phyloP scores from a whole-genome alignment of 768 basidiomycete genomes.

The Boletellus sp. region DNA sequence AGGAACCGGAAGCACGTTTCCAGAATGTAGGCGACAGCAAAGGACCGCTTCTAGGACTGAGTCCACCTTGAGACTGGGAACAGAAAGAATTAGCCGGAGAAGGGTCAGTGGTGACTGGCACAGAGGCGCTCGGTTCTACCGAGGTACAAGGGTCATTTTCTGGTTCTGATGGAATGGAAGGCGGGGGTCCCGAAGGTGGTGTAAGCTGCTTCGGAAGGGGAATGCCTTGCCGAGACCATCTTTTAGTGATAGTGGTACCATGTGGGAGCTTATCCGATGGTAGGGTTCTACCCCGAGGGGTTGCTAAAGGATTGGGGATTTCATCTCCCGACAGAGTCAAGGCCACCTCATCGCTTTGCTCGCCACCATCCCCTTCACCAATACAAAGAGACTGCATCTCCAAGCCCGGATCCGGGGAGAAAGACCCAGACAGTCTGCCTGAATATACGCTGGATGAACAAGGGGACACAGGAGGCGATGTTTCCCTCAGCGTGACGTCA shows the following conservation, averaged over 20 bases:
- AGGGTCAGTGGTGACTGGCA: constrained; percentile 30
- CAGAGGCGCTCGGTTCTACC: constrained; percentile 23
- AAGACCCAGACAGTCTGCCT: not conserved
- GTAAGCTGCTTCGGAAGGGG: constrained; percentile 48
- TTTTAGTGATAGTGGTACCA: constrained; percentile 30
- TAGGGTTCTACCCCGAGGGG: not conserved
- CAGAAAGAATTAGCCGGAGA: constrained; percentile 39
- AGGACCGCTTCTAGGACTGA: constrained; percentile 42
- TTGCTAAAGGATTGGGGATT: not conserved
- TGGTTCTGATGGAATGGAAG: constrained; percentile 38
- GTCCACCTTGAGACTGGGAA: constrained; percentile 23
- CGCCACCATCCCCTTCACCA: not conserved
- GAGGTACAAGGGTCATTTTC: constrained; percentile 23
- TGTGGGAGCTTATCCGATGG: constrained; percentile 29
- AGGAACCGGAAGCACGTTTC: constrained; percentile 52
- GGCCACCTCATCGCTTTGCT: constrained; percentile 1
- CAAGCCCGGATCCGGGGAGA: constrained; percentile 1
- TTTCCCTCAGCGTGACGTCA: constrained; percentile 8
- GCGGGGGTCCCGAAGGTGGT: constrained; percentile 59
- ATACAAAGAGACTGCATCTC: not conserved
- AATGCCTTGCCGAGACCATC: constrained; percentile 54
- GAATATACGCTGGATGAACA: constrained; percentile 3
- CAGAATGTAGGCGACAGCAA: constrained; percentile 49
- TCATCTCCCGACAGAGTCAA: not conserved
- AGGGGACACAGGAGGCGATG: constrained; percentile 9